These are phyloP conservation scores for Corniculantispora saksenae DNA, from an alignment of 2,329 filamentous ascomycete species.

Conservation along the genomic window DNA sequence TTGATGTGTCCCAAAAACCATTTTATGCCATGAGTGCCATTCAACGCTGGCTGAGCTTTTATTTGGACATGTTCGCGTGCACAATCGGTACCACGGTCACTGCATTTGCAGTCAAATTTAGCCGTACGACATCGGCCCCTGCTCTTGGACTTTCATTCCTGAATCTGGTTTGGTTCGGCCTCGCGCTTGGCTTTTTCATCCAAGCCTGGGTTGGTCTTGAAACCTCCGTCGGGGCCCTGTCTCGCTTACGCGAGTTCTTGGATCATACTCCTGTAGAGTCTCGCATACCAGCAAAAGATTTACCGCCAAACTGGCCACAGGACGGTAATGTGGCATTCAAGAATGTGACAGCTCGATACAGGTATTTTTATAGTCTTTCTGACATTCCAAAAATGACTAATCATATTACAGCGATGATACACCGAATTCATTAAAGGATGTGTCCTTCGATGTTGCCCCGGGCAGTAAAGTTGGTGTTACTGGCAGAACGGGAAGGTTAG, in stretches of 20 bases:
- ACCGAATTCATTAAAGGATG: constrained; percentile 22
- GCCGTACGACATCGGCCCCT: constrained; percentile 1
- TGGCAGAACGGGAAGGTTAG: constrained; percentile 35
- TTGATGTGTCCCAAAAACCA: constrained; percentile 54
- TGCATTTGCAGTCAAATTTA: constrained; percentile 38
- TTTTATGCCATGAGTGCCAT: constrained; percentile 55
- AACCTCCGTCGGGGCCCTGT: not conserved
- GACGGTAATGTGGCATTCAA: not conserved
- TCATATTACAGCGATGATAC: not conserved
- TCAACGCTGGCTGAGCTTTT: constrained; percentile 55
- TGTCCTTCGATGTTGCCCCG: constrained; percentile 30
- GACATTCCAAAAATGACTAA: not conserved
- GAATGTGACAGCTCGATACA: not conserved
- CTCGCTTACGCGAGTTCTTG: not conserved
- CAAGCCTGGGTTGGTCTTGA: not conserved
- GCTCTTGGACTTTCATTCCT: constrained; percentile 17
- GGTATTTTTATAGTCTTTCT: not conserved
- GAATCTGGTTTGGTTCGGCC: constrained; percentile 27
- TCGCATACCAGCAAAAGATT: not conserved
- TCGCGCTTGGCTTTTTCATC: not conserved
- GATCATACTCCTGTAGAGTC: not conserved
- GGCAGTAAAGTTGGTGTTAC: constrained; percentile 34
- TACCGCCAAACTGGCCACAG: not conserved
- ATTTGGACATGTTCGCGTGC: constrained; percentile 48
- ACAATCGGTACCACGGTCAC: constrained; percentile 46